Conservation (phyloP, 352 stramenopile species). For the Globisporangium orthogonon region DNA sequence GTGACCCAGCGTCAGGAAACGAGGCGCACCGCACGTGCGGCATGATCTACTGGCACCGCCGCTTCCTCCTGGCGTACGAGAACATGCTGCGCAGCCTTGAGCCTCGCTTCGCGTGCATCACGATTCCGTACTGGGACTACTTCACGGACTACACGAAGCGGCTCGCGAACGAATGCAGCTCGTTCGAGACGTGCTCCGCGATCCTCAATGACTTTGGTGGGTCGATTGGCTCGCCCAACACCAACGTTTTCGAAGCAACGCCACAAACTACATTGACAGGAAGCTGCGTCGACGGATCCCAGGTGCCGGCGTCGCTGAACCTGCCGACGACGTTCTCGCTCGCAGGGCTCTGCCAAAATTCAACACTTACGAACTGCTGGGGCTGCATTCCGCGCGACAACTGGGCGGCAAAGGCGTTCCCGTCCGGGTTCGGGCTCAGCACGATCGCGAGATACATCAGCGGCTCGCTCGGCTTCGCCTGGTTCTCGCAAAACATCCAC, state of each 20-base stretch:
- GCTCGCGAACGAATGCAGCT: conserved; percentile 17
- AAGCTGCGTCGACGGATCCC: conserved; percentile 19
- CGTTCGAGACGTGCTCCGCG: conserved; percentile 27
- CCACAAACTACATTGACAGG: conserved; percentile 7
- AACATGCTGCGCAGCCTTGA: conserved; percentile 45
- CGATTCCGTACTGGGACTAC: conserved; percentile 57
- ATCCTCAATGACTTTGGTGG: conserved; percentile 34
- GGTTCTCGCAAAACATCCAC: conserved; percentile 32
- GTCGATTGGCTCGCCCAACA: conserved; percentile 12
- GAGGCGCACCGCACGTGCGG: conserved; percentile 36
- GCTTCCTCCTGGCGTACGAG: conserved; percentile 41
- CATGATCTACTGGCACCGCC: conserved; percentile 47
- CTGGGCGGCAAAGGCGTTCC: conserved; percentile 27
- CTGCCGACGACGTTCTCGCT: conserved; percentile 9
- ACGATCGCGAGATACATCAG: conserved; percentile 22
- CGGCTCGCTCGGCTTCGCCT: conserved; percentile 20
- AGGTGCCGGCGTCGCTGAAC: conserved; percentile 13
- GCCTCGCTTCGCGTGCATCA: conserved; percentile 26
- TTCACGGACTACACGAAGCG: conserved; percentile 38
- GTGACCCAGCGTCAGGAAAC: conserved; percentile 18
- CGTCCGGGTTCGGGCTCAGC: conserved; percentile 32
- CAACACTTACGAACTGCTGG: conserved; percentile 23
- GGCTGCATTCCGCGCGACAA: conserved; percentile 29
- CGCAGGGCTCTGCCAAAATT: conserved; percentile 32
- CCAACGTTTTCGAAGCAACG: conserved; percentile 23